Percentiles rank a stretch among this genome's conserved stretches.
These are phyloP conservation scores for Verticillium longisporum DNA, from an alignment of 2,329 filamentous ascomycete species.

Conservation along the genomic window DNA sequence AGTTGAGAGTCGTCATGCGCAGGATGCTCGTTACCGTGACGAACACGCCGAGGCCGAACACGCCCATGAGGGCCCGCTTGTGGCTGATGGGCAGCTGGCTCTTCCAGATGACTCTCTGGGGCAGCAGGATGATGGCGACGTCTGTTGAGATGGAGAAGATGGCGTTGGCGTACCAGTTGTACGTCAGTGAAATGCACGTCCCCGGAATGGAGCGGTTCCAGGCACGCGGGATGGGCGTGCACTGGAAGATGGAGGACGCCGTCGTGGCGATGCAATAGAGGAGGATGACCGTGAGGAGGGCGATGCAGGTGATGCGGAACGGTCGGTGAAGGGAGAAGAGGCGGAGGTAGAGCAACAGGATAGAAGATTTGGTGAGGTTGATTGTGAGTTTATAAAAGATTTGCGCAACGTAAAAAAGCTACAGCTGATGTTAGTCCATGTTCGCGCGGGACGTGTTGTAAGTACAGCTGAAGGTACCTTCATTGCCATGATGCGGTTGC, in stretches of 20 bases:
- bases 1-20: conserved; percentile 30
- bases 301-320: conserved; percentile 36
- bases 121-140: conserved; percentile 35
- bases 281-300: conserved; percentile 32
- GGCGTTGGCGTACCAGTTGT: conserved; percentile 43
- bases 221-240: conserved; percentile 36
- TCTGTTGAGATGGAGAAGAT: conserved; percentile 40
- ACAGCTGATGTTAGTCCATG: not conserved
- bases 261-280: conserved; percentile 39
- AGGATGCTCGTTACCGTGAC: conserved; percentile 34
- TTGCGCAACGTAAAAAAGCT: conserved; percentile 45
- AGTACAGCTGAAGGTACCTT: conserved; percentile 17
- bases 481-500: conserved; percentile 28
- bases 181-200: conserved; percentile 35
- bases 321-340: conserved; percentile 35
- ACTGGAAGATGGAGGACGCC: conserved; percentile 41
- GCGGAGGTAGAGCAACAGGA: conserved; percentile 45
- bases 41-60: conserved; percentile 34
- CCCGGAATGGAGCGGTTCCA: conserved; percentile 36
- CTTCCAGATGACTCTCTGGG: conserved; percentile 37
- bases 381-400: conserved; percentile 48
- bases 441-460: too few species aligned
- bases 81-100: conserved; percentile 33
- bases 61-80: conserved; percentile 31
- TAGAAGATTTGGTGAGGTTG: conserved; percentile 45